phyloP scores from a whole-genome alignment of 1,284 basidiomycete genomes.

The Neolentinus lepideus region DNA sequence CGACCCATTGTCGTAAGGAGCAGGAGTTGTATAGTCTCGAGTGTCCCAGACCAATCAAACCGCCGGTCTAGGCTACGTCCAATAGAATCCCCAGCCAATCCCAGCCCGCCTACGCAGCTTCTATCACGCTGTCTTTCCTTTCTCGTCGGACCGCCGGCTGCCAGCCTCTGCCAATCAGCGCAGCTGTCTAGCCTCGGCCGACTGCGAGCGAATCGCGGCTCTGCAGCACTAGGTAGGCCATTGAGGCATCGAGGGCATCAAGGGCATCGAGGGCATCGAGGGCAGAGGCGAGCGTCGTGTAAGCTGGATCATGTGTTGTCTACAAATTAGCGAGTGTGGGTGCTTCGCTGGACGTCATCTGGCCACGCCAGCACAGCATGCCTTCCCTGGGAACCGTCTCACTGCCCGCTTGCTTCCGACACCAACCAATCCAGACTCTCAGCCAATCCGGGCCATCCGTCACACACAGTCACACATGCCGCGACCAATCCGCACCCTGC shows the following conservation, averaged over 20 bases:
- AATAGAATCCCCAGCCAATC: background rate
- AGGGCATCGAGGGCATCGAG: no score
- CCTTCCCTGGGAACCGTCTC: background rate
- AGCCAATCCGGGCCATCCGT: background rate
- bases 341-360: background rate
- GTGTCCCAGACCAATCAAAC: background rate
- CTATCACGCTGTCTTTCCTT: background rate
- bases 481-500: background rate
- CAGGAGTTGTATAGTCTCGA: background rate
- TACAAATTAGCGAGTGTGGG: no score
- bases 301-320: no score
- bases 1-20: background rate
- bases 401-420: no score
- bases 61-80: background rate
- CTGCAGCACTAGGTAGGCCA: no score
- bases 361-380: background rate
- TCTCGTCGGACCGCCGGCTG: background rate
- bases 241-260: no score
- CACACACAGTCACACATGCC: background rate
- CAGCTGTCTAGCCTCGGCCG: background rate
- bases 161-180: background rate
- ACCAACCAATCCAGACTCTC: background rate
- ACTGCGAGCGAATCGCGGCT: background rate
- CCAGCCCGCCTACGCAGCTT: background rate
- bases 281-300: no score